Evolutionary conservation across 352 stramenopile genomes (phyloP), one percentile per base, ranked within the genome.

Genomic region (Saprolegnia diclina): DNA sequence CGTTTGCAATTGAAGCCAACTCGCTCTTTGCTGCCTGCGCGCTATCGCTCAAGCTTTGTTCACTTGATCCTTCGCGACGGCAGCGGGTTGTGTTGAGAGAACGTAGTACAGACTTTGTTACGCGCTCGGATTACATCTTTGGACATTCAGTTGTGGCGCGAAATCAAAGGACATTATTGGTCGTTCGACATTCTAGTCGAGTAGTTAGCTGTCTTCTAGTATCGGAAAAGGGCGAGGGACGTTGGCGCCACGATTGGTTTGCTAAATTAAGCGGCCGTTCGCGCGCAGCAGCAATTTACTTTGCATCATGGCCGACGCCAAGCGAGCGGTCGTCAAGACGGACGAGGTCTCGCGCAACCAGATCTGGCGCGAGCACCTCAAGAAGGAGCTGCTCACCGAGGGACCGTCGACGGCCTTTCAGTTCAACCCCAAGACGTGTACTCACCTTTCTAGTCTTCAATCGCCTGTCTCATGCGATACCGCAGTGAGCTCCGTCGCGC

Each of bases 281-380:
- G 42, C 38, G 7, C 38, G 38, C 38, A 7, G 7, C 14, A n/a
- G 42, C 13, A n/a, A 21, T 24, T 2, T 9, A 59, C 19, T 59
- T 59, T 18, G 16, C n/a, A 21, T 11, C 0, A 69, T 69, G 63
- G 63, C 63, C 22, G 63, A 69, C 53, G 54, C 53, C 29, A 24
- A 16, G 19, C 11, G n/a, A 22, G 26, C 21, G 22, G 63, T 69
- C 7, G 63, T 62, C 64, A 92, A 90, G 75, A 91, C 87, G 64
- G 85, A 91, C 74, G 85, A 94, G 71, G 85, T 94, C 59, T 81
- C 83, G 32, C 79, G 81, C 59, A 94, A 94, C 71, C 85, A 94
- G 77, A 94, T 94, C 74, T 94, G 83, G 83, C 83, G 85, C n/a
- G 85, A 94, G 71, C 85, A 92, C 56, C 79, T 94, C 65, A 89